A percentile compares a stretch with the other conserved stretches of the same genome.
These are phyloP conservation scores for Ogataea glucozyma DNA, from an alignment of 805 yeast genomes.

Conservation along the genomic window DNA sequence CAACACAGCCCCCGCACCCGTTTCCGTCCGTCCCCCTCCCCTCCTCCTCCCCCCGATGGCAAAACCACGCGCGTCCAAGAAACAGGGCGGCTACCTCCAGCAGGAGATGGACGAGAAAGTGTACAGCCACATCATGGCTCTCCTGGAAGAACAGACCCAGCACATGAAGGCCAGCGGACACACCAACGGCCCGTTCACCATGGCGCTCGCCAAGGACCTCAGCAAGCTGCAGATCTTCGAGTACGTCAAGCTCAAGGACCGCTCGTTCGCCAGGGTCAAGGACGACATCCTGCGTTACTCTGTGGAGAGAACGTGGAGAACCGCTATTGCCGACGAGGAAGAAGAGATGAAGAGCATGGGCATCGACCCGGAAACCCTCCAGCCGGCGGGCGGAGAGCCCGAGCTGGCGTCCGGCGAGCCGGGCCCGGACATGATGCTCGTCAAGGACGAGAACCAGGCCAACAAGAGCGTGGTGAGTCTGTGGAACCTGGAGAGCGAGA, in stretches of 20 bases:
- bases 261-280: constrained; percentile 69
- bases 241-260: constrained; percentile 64
- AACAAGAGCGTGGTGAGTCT: constrained; percentile 74
- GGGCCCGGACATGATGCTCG: constrained; percentile 65
- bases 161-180: constrained; percentile 40
- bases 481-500: constrained; percentile 49
- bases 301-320: constrained; percentile 57
- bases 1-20: no score
- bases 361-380: constrained; percentile 30
- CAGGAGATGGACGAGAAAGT: constrained; percentile 55
- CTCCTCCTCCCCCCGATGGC: constrained; percentile 19
- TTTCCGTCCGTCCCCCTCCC: not conserved
- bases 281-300: constrained; percentile 61
- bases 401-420: no score
- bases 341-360: constrained; percentile 49
- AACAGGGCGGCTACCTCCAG: constrained; percentile 29
- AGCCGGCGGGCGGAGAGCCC: no score
- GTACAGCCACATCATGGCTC: constrained; percentile 51
- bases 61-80: constrained; percentile 16
- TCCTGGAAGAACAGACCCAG: constrained; percentile 61
- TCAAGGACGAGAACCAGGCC: constrained; percentile 62
- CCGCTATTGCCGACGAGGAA: constrained; percentile 60
- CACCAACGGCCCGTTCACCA: constrained; percentile 37
- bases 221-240: constrained; percentile 51
- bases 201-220: constrained; percentile 65